A percentile compares a stretch with the other conserved stretches of the same genome.
Conservation (phyloP, 768 basidiomycete genomes). For the Tulasnella sp. region DNA sequence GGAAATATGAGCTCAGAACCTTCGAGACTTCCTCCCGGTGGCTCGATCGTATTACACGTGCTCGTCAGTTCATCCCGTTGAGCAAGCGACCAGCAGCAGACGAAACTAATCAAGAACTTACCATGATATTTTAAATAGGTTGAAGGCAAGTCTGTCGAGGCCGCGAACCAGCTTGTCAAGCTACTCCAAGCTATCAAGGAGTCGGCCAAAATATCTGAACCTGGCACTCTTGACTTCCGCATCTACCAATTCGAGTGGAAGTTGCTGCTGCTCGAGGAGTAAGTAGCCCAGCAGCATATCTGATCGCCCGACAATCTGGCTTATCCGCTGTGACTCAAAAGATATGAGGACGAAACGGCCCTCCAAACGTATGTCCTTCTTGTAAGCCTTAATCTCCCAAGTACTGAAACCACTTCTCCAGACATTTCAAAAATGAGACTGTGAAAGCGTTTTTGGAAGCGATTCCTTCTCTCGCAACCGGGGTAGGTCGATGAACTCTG, state of each 20-base stretch:
- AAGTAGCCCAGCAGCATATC: background rate
- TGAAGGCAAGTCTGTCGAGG: background rate
- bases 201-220: background rate
- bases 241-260: background rate
- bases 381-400: too few species aligned
- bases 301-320: background rate
- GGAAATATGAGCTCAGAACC: background rate
- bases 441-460: background rate
- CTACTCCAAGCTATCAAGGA: conserved; percentile 1
- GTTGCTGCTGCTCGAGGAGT: conserved; percentile 13
- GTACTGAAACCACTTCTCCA: background rate
- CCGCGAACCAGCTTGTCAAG: background rate
- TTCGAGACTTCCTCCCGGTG: background rate
- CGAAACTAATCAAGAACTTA: too few species aligned
- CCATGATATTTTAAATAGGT: background rate
- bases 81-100: too few species aligned
- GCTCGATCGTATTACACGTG: background rate
- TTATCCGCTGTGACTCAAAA: background rate
- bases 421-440: background rate
- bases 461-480: background rate
- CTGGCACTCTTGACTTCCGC: conserved; percentile 6
- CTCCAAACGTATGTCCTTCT: background rate
- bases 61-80: background rate
- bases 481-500: background rate
- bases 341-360: conserved; percentile 13